Conservation (phyloP, 352 stramenopile species). For the Phytophthora fragariaefolia region DNA sequence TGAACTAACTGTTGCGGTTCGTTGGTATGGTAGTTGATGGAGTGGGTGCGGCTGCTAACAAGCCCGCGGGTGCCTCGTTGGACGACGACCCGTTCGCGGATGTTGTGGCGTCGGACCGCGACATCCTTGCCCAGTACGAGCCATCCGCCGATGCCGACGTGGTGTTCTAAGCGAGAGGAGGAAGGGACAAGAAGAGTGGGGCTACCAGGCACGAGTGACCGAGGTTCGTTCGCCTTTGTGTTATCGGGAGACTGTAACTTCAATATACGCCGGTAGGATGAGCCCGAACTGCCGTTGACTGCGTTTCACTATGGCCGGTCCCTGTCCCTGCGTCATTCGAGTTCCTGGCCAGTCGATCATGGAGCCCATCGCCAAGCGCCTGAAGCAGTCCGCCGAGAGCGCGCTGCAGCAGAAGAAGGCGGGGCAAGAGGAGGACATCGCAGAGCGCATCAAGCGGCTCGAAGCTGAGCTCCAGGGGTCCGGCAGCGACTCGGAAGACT, state of each 20-base stretch:
- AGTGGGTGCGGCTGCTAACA: constrained; percentile 17
- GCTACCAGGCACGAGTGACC: constrained; percentile 1
- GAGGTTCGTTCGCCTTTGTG: constrained; percentile 6
- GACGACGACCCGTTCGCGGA: constrained; percentile 77
- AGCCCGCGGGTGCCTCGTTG: constrained; percentile 18
- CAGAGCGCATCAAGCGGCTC: constrained; percentile 69
- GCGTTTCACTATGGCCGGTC: constrained; percentile 27
- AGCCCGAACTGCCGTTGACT: constrained; percentile 21
- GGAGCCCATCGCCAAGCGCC: constrained; percentile 85
- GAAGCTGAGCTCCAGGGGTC: constrained; percentile 69
- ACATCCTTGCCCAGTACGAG: constrained; percentile 87
- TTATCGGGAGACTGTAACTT: constrained; percentile 22
- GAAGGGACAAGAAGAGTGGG: background rate
- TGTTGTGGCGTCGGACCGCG: constrained; percentile 69
- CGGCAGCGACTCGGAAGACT: constrained; percentile 40
- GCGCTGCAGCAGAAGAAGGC: constrained; percentile 38
- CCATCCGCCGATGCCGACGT: constrained; percentile 76
- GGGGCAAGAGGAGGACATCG: constrained; percentile 59
- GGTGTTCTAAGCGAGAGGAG: constrained; percentile 62
- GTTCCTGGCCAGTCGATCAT: constrained; percentile 45
- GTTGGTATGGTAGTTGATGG: constrained; percentile 9
- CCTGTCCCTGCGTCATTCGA: constrained; percentile 15
- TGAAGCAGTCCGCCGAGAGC: constrained; percentile 79
- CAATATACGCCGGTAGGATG: constrained; percentile 20
- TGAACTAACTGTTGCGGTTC: constrained; percentile 5